Conservation (phyloP, 176 grass and related monocot species). For the bread wheat (Triticum aestivum) region IWGSC_CS_RefSeq_v2.1 NC_057799.1:264742000-264742499, state of each 20-base stretch:
- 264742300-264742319: too few species aligned
- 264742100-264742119: not conserved
- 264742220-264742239: not conserved
- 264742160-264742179: constrained; percentile 13
- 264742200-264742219: not conserved
- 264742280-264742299: too few species aligned
- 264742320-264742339: too few species aligned
- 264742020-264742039: not conserved
- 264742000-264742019: too few species aligned
- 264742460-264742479: too few species aligned
- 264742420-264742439: too few species aligned
- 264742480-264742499: too few species aligned
- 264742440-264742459: too few species aligned
- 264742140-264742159: not conserved
- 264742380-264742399: too few species aligned
- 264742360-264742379: too few species aligned
- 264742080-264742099: not conserved
- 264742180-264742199: not conserved
- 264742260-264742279: not conserved
- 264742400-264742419: too few species aligned
- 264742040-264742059: not conserved
- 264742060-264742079: not conserved
- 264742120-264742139: not conserved
- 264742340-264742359: too few species aligned
- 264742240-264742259: constrained; percentile 1